These are phyloP conservation scores for Sporopachydermia cereana DNA, from an alignment of 1,139 yeast genomes.

Conservation along the genomic window DNA sequence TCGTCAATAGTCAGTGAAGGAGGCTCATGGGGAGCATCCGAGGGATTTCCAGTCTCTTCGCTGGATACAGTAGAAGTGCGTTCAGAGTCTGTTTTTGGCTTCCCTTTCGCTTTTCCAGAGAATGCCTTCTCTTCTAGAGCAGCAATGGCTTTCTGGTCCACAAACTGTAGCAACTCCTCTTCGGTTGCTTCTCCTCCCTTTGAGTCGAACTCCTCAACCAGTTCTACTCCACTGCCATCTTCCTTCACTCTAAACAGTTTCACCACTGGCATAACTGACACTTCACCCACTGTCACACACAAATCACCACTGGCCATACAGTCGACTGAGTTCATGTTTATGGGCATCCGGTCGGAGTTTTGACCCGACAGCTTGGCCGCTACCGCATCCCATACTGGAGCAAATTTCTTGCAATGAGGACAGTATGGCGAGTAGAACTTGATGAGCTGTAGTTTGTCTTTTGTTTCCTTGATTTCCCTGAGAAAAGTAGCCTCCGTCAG, in stretches of 20 bases:
- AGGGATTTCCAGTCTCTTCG: background rate
- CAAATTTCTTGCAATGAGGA: constrained; percentile 26
- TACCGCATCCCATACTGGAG: constrained; percentile 25
- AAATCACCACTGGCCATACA: constrained; percentile 29
- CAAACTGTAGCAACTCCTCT: background rate
- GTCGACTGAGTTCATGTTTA: constrained; percentile 24
- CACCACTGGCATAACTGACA: constrained; percentile 23
- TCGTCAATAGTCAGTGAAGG: constrained; percentile 19
- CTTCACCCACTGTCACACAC: constrained; percentile 17
- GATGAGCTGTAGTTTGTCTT: constrained; percentile 10
- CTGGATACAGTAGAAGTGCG: background rate
- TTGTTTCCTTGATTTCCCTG: background rate
- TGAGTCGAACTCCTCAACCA: background rate
- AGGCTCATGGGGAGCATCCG: background rate
- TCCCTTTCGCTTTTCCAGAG: background rate
- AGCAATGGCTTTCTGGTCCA: background rate
- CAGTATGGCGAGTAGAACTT: constrained; percentile 32
- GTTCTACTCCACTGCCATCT: constrained; percentile 22
- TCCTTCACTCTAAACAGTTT: constrained; percentile 21
- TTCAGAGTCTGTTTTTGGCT: no score
- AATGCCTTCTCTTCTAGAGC: background rate
- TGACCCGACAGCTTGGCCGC: constrained; percentile 8
- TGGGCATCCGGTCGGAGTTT: background rate
- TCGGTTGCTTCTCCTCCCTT: background rate
- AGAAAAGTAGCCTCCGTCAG: background rate